Evolutionary conservation across 2,329 filamentous ascomycete genomes (phyloP).

Genomic region (Elsinoe perseae): DNA sequence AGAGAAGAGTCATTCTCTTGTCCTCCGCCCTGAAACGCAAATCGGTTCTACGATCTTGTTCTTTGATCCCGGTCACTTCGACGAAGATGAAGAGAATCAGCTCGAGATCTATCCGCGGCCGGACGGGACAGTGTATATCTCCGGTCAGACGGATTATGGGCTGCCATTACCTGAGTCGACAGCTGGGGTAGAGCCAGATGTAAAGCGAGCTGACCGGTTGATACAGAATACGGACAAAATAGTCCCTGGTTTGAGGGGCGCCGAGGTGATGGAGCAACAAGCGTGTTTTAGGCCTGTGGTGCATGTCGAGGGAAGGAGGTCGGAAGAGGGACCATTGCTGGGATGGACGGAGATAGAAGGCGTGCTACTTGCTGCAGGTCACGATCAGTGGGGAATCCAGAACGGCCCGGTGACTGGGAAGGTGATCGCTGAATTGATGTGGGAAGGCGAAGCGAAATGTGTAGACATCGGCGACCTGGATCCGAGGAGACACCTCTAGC

Average conservation of each 20-base stretch:
- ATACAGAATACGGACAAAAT: neutral
- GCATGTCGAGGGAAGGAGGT: neutral
- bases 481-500: neutral
- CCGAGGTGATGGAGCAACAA: neutral
- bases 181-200: neutral
- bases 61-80: neutral
- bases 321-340: neutral
- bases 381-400: constrained; percentile 16
- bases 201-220: neutral
- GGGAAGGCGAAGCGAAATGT: constrained; percentile 12
- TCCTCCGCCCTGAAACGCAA: neutral
- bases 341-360: neutral
- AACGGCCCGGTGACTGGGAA: constrained; percentile 14
- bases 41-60: neutral
- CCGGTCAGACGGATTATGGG: constrained; percentile 2
- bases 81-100: neutral
- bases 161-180: neutral
- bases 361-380: constrained; percentile 9
- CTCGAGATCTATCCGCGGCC: constrained; percentile 11
- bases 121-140: neutral
- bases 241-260: neutral
- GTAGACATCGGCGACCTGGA: constrained; percentile 1
- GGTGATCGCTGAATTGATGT: constrained; percentile 16
- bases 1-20: constrained; percentile 6
- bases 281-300: neutral